Percentiles rank a stretch among this genome's conserved stretches.
phyloP scores from a whole-genome alignment of 768 basidiomycete species.

The Hydnomerulius pinastri region DNA sequence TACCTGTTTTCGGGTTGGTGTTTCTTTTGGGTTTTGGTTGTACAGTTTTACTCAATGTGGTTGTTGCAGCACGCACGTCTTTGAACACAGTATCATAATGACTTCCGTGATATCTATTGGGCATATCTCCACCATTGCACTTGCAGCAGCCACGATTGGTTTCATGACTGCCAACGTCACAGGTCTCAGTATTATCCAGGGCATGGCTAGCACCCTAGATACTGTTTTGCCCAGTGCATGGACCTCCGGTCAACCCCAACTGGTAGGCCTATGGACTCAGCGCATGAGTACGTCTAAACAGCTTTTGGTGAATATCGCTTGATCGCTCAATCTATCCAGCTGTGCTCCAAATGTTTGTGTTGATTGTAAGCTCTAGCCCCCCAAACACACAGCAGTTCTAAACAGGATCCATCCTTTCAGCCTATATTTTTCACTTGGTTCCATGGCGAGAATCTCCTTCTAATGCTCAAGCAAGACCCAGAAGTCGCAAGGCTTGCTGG shows the following conservation, averaged over 20 bases:
- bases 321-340: constrained; percentile 34
- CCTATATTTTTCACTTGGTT: constrained; percentile 72
- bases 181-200: constrained; percentile 65
- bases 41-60: background rate
- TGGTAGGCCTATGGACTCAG: constrained; percentile 87
- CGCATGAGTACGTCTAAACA: constrained; percentile 67
- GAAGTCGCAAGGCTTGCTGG: constrained; percentile 76
- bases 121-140: constrained; percentile 82
- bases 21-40: background rate
- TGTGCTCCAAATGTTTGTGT: constrained; percentile 55
- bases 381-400: background rate
- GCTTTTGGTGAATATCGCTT: background rate
- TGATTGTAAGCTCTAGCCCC: constrained; percentile 52
- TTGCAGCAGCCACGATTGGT: constrained; percentile 75
- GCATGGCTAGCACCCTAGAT: constrained; percentile 81
- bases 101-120: constrained; percentile 84
- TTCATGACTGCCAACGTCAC: constrained; percentile 66
- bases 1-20: constrained; percentile 75
- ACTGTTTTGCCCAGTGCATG: constrained; percentile 90
- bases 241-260: constrained; percentile 79
- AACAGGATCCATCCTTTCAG: constrained; percentile 22
- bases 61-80: constrained; percentile 61
- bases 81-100: constrained; percentile 83
- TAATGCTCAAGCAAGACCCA: constrained; percentile 71
- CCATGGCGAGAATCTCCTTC: constrained; percentile 73